These are phyloP conservation scores for Jackrogersella minutella DNA, from an alignment of 495 filamentous ascomycete species.

Conservation along the genomic window DNA sequence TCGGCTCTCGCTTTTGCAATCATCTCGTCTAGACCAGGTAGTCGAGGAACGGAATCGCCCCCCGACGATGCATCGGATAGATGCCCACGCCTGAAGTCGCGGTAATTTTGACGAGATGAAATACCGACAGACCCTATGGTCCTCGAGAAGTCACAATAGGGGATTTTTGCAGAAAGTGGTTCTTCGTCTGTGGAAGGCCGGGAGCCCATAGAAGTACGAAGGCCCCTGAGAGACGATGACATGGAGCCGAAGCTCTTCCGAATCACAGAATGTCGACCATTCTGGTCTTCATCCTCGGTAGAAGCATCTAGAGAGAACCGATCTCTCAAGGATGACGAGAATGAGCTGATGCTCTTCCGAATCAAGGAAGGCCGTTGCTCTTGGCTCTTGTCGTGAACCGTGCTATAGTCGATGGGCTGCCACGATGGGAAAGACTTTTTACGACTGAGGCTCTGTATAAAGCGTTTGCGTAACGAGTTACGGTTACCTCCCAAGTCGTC, in stretches of 20 bases:
- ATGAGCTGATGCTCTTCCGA: slow-evolving; percentile 28
- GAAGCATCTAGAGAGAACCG: slow-evolving; percentile 7
- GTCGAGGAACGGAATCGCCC: slow-evolving; percentile 18
- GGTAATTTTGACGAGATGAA: neutral
- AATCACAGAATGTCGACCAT: slow-evolving; percentile 15
- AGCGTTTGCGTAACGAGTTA: slow-evolving; percentile 13
- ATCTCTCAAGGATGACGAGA: slow-evolving; percentile 28
- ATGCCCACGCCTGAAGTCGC: slow-evolving; percentile 3
- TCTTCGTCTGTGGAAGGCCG: slow-evolving; percentile 14
- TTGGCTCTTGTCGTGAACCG: neutral
- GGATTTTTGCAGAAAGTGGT: neutral
- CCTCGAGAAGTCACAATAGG: slow-evolving; percentile 2
- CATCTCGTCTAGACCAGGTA: slow-evolving; percentile 33
- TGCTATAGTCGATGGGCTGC: neutral
- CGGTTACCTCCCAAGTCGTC: neutral
- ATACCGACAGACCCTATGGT: neutral
- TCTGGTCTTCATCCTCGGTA: slow-evolving; percentile 7
- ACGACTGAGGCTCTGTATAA: slow-evolving; percentile 10
- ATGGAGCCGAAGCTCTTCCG: slow-evolving; percentile 41
- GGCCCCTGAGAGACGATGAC: slow-evolving; percentile 34
- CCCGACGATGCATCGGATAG: slow-evolving; percentile 9
- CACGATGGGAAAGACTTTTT: slow-evolving; percentile 4
- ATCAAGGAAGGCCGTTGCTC: slow-evolving; percentile 1
- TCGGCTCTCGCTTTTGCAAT: neutral
- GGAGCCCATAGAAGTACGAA: slow-evolving; percentile 17